A percentile compares a stretch with the other conserved stretches of the same genome.
Conservation (phyloP, 257 asterid genomes). For the Solanum pinnatisectum region DNA sequence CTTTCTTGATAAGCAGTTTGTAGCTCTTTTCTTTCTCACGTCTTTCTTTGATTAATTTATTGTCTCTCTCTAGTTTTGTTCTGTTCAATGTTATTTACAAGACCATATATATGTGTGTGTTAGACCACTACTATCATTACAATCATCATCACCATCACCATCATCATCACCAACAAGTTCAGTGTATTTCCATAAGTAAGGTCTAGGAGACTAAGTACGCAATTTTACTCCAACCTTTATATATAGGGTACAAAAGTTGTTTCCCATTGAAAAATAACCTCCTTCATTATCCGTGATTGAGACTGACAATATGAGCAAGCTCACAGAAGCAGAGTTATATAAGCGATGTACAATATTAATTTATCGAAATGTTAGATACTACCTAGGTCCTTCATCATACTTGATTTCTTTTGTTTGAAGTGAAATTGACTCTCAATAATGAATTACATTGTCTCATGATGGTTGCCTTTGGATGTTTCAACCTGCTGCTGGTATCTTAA, state of each 20-base stretch:
- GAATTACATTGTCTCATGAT: background rate
- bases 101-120: background rate
- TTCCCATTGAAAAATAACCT: background rate
- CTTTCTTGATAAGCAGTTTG: conserved; percentile 45
- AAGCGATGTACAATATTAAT: background rate
- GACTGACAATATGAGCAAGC: background rate
- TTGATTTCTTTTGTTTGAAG: background rate
- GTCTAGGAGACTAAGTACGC: background rate
- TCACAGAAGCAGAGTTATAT: background rate
- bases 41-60: background rate
- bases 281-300: background rate
- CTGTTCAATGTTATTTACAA: background rate
- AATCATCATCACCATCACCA: background rate
- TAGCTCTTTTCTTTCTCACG: background rate
- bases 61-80: background rate
- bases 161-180: no score
- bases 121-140: background rate
- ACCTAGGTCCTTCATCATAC: background rate
- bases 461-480: background rate
- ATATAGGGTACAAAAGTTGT: background rate
- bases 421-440: background rate
- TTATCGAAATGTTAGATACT: background rate
- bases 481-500: background rate
- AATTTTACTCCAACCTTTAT: background rate
- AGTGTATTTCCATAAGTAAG: background rate